Conservation (phyloP, 1,139 yeast species). For the Groenewaldozyma sp. region DNA sequence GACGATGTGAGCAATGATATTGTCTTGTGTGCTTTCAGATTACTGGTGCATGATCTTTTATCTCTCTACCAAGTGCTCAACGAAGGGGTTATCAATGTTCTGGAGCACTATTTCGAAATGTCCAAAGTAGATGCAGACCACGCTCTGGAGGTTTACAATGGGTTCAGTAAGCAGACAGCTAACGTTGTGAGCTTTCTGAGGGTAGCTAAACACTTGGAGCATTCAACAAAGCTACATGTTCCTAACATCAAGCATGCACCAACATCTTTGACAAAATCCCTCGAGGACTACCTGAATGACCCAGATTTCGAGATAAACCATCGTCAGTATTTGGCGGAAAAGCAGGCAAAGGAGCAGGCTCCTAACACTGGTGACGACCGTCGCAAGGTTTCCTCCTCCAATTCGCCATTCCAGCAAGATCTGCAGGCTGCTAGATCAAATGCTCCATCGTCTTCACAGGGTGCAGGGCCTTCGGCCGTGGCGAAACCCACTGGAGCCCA, state of each 20-base stretch:
- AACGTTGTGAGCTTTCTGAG: conserved; percentile 81
- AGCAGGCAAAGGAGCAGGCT: conserved; percentile 31
- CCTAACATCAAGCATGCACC: conserved; percentile 98
- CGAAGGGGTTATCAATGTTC: conserved; percentile 87
- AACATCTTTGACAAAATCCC: conserved; percentile 75
- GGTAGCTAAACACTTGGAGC: conserved; percentile 81
- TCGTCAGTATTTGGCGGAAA: conserved; percentile 65
- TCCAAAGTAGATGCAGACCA: conserved; percentile 77
- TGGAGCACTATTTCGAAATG: conserved; percentile 94
- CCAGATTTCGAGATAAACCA: conserved; percentile 78
- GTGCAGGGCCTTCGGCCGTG: conserved; percentile 5
- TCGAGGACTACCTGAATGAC: conserved; percentile 81
- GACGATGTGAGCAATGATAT: conserved; percentile 75
- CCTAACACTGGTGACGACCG: conserved; percentile 24
- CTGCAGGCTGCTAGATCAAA: background rate
- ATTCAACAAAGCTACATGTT: conserved; percentile 79
- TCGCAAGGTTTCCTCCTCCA: conserved; percentile 18
- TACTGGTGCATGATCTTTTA: conserved; percentile 78
- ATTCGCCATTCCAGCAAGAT: too few species aligned
- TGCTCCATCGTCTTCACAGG: background rate
- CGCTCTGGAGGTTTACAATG: conserved; percentile 73
- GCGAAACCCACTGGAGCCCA: conserved; percentile 5
- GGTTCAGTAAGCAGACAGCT: conserved; percentile 77
- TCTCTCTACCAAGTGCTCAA: conserved; percentile 80
- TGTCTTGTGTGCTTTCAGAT: conserved; percentile 70